These are phyloP conservation scores for Malbranchea zuffiana DNA, from an alignment of 2,329 filamentous ascomycete species.

Conservation along the genomic window DNA sequence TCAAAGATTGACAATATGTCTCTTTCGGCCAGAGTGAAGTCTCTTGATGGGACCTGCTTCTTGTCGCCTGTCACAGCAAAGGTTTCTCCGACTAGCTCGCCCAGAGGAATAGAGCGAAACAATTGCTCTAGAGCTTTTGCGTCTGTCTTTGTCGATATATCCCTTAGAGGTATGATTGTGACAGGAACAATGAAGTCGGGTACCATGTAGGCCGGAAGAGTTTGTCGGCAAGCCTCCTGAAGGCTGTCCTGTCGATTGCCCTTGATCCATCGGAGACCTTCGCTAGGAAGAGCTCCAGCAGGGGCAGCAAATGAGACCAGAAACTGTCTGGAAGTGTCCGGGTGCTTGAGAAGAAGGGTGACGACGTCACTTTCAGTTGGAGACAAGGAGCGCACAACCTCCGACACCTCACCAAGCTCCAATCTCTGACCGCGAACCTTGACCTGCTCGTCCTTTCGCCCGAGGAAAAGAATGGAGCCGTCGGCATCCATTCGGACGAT, in stretches of 20 bases:
- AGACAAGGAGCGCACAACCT: neutral
- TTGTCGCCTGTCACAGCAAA: too few relatives aligned
- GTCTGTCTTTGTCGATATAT: too few relatives aligned
- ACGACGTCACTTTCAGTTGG: neutral
- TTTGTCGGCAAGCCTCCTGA: constrained; percentile 15
- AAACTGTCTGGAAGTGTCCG: neutral
- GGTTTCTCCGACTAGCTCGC: too few relatives aligned
- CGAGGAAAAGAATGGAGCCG: constrained; percentile 14
- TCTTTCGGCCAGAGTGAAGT: too few relatives aligned
- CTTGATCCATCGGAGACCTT: neutral
- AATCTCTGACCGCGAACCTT: constrained; percentile 76
- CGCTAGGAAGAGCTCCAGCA: neutral
- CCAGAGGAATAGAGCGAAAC: too few relatives aligned
- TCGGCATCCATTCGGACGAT: constrained; percentile 15
- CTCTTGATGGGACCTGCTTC: too few relatives aligned
- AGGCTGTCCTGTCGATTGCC: neutral
- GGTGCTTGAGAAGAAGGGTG: neutral
- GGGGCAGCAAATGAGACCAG: neutral
- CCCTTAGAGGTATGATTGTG: too few relatives aligned
- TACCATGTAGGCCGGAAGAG: constrained; percentile 25
- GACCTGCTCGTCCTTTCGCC: constrained; percentile 46
- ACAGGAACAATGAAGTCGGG: too few relatives aligned
- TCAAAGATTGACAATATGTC: too few relatives aligned
- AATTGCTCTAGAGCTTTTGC: too few relatives aligned
- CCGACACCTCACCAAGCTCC: constrained; percentile 57